Conservation (phyloP, 345 rosid species). For the Orychophragmus violaceus region DNA sequence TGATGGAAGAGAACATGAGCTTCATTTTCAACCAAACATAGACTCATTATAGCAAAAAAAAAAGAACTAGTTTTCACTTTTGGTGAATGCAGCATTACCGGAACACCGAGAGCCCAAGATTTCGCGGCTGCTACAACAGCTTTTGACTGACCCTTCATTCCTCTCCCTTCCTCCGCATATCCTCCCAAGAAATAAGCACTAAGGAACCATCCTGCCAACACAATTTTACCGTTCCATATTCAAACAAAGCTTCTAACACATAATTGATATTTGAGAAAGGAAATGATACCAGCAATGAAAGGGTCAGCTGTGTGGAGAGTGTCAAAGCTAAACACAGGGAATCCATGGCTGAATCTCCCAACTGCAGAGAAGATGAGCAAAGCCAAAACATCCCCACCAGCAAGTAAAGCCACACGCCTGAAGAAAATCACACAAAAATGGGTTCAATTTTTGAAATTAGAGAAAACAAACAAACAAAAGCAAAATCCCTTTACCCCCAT, state of each 20-base stretch:
- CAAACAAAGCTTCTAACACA: neutral
- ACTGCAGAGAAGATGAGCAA: slow-evolving; percentile 72
- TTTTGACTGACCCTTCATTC: slow-evolving; percentile 68
- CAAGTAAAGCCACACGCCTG: slow-evolving; percentile 74
- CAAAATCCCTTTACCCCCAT: slow-evolving; percentile 55
- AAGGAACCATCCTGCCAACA: slow-evolving; percentile 73
- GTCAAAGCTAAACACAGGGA: slow-evolving; percentile 51
- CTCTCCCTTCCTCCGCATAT: slow-evolving; percentile 74
- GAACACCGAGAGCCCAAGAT: slow-evolving; percentile 79
- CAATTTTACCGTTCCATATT: neutral
- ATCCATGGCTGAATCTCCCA: slow-evolving; percentile 89
- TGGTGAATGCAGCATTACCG: slow-evolving; percentile 44
- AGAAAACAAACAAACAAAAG: neutral
- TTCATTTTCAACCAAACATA: neutral
- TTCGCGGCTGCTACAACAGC: slow-evolving; percentile 66
- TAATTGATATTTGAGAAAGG: neutral
- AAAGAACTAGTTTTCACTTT: neutral
- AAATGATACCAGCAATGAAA: slow-evolving; percentile 64
- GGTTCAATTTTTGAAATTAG: neutral
- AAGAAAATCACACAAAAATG: neutral
- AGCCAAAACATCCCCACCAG: slow-evolving; percentile 90
- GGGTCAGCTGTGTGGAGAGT: slow-evolving; percentile 95
- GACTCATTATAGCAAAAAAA: neutral
- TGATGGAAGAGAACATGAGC: neutral
- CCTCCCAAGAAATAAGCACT: slow-evolving; percentile 94